Conservation (phyloP, 1,139 yeast genomes). For the Hanseniaspora gamundiae region DNA sequence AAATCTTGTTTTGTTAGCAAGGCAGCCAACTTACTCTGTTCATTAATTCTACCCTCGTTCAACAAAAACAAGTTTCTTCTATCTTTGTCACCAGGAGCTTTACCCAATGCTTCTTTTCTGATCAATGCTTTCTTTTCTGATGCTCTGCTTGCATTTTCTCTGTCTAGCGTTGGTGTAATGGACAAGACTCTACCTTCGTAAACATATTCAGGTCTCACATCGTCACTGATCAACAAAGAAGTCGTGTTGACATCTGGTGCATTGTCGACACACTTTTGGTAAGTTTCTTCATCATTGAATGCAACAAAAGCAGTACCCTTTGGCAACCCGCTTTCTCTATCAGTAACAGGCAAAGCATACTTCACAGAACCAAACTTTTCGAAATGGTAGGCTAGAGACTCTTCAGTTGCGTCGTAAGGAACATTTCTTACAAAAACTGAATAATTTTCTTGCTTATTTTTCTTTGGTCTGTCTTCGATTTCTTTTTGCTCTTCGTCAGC, state of each 20-base stretch:
- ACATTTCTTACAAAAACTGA: conserved; percentile 81
- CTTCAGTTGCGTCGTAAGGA: conserved; percentile 88
- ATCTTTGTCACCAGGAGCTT: conserved; percentile 69
- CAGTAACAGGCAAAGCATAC: conserved; percentile 89
- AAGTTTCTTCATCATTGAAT: conserved; percentile 50
- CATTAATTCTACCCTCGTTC: conserved; percentile 87
- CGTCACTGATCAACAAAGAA: conserved; percentile 81
- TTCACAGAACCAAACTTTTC: conserved; percentile 74
- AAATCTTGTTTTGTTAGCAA: conserved; percentile 59
- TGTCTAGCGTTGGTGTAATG: conserved; percentile 72
- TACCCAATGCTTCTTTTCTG: conserved; percentile 68
- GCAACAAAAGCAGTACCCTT: conserved; percentile 96
- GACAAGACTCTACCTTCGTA: conserved; percentile 87
- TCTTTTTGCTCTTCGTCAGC: conserved; percentile 27
- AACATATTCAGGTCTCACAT: conserved; percentile 78
- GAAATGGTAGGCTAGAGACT: conserved; percentile 66
- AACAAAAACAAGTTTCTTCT: conserved; percentile 73
- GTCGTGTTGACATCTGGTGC: conserved; percentile 74
- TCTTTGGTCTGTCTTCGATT: conserved; percentile 29
- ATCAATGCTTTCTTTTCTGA: conserved; percentile 63
- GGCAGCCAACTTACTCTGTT: conserved; percentile 68
- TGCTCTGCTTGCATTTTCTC: conserved; percentile 70
- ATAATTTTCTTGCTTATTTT: conserved; percentile 54
- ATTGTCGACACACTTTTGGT: conserved; percentile 52
- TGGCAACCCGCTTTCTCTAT: conserved; percentile 73